These are phyloP conservation scores for Iberis amara DNA, from an alignment of 441 rosid species.

Conservation along the genomic window DNA sequence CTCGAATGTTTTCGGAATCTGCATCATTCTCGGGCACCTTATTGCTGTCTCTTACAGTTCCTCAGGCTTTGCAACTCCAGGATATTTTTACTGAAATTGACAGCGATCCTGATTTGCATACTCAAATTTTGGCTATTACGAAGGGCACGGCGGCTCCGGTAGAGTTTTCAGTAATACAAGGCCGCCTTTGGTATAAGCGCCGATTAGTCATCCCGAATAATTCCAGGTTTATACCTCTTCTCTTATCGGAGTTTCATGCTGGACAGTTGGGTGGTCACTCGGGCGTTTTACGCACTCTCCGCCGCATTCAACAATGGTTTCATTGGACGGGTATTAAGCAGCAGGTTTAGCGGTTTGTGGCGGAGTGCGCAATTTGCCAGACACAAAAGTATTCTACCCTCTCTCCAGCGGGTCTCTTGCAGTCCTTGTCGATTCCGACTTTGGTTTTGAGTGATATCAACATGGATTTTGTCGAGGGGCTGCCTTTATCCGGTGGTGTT, in stretches of 20 bases:
- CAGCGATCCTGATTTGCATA: neutral
- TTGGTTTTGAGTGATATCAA: neutral
- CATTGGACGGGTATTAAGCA: neutral
- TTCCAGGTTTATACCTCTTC: neutral
- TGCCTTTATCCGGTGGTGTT: too few species aligned
- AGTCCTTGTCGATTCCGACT: neutral
- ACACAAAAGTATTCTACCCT: neutral
- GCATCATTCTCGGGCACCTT: too few species aligned
- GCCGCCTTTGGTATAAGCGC: too few species aligned
- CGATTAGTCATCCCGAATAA: too few species aligned
- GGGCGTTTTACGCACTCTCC: neutral
- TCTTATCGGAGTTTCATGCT: neutral
- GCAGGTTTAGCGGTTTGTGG: neutral
- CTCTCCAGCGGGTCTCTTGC: neutral
- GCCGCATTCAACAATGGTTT: neutral
- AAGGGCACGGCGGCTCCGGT: too few species aligned
- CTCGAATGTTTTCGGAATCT: neutral
- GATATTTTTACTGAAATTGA: neutral
- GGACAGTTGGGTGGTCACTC: neutral
- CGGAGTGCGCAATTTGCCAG: neutral
- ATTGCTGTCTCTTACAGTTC: too few species aligned
- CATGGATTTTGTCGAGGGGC: neutral
- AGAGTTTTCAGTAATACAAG: too few species aligned
- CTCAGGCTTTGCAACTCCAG: neutral
- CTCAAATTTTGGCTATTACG: too few species aligned